These are phyloP conservation scores for Neurospora sp. DNA, from an alignment of 495 filamentous ascomycete species.

Conservation along the genomic window DNA sequence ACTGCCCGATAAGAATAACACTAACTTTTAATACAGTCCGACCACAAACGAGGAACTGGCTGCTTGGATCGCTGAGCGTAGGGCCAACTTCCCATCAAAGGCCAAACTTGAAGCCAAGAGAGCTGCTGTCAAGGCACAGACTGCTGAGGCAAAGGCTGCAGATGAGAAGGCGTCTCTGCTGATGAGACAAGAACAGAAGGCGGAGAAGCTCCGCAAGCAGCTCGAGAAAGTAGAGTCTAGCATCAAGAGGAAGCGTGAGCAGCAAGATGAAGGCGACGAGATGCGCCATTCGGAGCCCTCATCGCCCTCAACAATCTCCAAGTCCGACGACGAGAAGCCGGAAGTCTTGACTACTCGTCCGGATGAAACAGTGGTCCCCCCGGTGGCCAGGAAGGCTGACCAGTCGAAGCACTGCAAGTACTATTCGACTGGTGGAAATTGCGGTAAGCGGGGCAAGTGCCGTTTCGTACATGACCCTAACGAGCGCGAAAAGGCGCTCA, in stretches of 20 bases:
- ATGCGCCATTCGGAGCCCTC: slow-evolving; percentile 33
- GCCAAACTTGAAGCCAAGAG: not conserved
- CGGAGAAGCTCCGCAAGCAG: slow-evolving; percentile 39
- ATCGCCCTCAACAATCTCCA: slow-evolving; percentile 28
- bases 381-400: slow-evolving; percentile 38
- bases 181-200: slow-evolving; percentile 35
- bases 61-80: not conserved
- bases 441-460: slow-evolving; percentile 55
- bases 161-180: slow-evolving; percentile 11
- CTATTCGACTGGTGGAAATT: slow-evolving; percentile 48
- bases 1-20: slow-evolving; percentile 11
- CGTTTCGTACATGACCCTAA: slow-evolving; percentile 48
- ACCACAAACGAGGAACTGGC: not conserved
- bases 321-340: slow-evolving; percentile 37
- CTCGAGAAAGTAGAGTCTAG: slow-evolving; percentile 42
- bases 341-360: slow-evolving; percentile 36
- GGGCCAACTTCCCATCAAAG: not conserved
- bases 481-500: slow-evolving; percentile 42
- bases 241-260: slow-evolving; percentile 48
- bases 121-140: slow-evolving; percentile 9
- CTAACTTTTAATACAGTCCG: not conserved
- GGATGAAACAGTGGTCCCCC: slow-evolving; percentile 23
- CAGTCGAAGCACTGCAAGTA: slow-evolving; percentile 50
- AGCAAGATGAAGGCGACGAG: slow-evolving; percentile 47
- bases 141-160: slow-evolving; percentile 18